Percentiles rank a stretch among this genome's conserved stretches.
phyloP scores from a whole-genome alignment of 202 grass and related monocot genomes.

The Zizania palustris region DNA sequence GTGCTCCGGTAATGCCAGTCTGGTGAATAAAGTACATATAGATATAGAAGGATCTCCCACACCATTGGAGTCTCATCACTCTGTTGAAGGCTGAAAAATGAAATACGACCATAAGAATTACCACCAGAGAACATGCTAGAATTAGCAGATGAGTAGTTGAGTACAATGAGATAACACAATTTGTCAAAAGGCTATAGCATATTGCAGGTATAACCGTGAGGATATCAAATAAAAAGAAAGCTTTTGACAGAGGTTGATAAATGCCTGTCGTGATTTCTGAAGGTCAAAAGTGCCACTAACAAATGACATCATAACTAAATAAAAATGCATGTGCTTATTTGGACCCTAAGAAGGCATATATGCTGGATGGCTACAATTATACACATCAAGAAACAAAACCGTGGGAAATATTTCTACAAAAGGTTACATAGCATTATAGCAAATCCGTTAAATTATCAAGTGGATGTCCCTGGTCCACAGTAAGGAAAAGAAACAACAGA shows the following conservation, averaged over 20 bases:
- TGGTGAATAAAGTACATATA: conserved; percentile 90
- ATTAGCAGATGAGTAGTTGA: background rate
- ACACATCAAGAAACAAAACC: background rate
- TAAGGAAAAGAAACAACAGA: background rate
- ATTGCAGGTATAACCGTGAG: background rate
- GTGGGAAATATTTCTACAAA: background rate
- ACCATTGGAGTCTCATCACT: conserved; percentile 94
- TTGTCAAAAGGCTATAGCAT: background rate
- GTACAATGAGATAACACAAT: background rate
- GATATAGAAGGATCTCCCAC: conserved; percentile 88
- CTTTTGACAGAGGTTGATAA: background rate
- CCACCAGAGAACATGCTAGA: background rate
- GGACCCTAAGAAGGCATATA: background rate
- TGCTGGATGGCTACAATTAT: background rate
- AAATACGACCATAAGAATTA: conserved; percentile 26
- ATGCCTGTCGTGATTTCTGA: background rate
- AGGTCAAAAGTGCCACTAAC: too few species aligned
- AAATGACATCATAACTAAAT: too few species aligned
- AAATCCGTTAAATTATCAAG: background rate
- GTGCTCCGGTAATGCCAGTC: conserved; percentile 91
- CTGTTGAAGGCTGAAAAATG: conserved; percentile 72
- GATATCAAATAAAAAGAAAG: background rate
- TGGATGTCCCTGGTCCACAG: background rate
- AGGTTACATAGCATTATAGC: background rate
- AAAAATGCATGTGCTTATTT: conserved; percentile 1